Conservation (phyloP, 2,329 filamentous ascomycete genomes). For the Fusarium sp. region DNA sequence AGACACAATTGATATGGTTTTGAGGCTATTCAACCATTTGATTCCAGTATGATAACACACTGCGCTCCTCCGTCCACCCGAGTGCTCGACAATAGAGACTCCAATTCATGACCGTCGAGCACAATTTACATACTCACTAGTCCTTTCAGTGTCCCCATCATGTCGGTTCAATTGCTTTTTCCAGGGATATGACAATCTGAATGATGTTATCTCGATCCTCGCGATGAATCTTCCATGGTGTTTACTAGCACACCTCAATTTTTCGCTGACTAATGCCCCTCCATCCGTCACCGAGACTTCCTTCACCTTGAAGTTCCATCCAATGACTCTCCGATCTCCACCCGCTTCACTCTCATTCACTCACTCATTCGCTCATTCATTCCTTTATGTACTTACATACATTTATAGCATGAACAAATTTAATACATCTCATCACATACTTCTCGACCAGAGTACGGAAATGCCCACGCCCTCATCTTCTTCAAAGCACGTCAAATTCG, state of each 20-base stretch:
- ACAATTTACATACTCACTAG: neutral
- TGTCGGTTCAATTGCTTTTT: neutral
- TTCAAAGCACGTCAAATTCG: slow-evolving; percentile 62
- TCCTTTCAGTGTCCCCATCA: neutral
- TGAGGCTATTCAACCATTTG: neutral
- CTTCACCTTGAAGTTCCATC: slow-evolving; percentile 30
- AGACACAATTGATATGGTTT: neutral
- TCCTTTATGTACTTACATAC: slow-evolving; percentile 16
- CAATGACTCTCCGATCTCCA: slow-evolving; percentile 4
- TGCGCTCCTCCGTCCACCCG: too few relatives aligned
- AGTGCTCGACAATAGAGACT: neutral
- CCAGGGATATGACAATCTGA: neutral
- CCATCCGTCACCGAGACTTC: slow-evolving; percentile 24
- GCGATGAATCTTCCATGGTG: neutral
- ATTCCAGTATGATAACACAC: neutral
- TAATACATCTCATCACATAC: neutral
- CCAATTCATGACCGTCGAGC: neutral
- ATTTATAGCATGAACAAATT: slow-evolving; percentile 8
- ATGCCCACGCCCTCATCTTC: slow-evolving; percentile 36
- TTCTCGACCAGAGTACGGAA: neutral
- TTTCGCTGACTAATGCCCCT: slow-evolving; percentile 30
- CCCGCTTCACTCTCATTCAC: slow-evolving; percentile 1
- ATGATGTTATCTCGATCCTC: neutral
- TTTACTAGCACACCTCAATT: neutral
- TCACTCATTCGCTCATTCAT: neutral